phyloP scores from a whole-genome alignment of 2,329 filamentous ascomycete species.

The Didymella sp. region DNA sequence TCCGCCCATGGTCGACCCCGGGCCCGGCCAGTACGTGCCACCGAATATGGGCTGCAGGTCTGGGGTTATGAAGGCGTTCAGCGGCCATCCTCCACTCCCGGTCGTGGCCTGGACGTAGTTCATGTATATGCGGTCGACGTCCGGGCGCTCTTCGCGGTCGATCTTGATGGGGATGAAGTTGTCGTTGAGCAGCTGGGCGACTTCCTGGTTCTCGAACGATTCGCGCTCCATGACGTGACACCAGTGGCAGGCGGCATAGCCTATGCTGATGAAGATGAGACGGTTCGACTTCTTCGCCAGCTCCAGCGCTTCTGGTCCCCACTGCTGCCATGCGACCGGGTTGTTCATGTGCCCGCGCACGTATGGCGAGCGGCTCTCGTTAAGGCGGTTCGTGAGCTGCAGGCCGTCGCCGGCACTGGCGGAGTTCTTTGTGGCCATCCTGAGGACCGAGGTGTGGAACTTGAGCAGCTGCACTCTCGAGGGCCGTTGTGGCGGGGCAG shows the following conservation, averaged over 20 bases:
- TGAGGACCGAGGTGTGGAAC: conserved; percentile 36
- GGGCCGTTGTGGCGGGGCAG: conserved; percentile 19
- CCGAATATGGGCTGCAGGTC: conserved; percentile 94
- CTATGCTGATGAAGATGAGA: conserved; percentile 91
- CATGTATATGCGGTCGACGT: conserved; percentile 97
- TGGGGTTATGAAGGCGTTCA: conserved; percentile 96
- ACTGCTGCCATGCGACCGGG: conserved; percentile 89
- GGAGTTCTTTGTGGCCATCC: conserved; percentile 40
- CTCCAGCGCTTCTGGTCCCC: conserved; percentile 77
- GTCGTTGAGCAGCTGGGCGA: conserved; percentile 82
- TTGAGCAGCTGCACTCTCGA: conserved; percentile 33
- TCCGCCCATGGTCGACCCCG: conserved; percentile 63
- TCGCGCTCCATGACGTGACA: conserved; percentile 90
- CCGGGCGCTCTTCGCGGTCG: conserved; percentile 91
- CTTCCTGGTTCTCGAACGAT: conserved; percentile 82
- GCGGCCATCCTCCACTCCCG: conserved; percentile 87
- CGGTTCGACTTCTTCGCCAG: conserved; percentile 83
- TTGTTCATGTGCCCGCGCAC: conserved; percentile 79
- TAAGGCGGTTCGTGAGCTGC: conserved; percentile 63
- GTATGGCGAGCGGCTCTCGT: conserved; percentile 70
- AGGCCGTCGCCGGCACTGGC: conserved; percentile 33
- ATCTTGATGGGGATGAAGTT: conserved; percentile 91
- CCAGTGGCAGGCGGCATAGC: conserved; percentile 95
- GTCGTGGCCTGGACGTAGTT: conserved; percentile 96
- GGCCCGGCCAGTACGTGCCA: conserved; percentile 93